Evolutionary conservation across 1,284 basidiomycete genomes (phyloP).

Genomic region (Schizophyllum commune): DNA sequence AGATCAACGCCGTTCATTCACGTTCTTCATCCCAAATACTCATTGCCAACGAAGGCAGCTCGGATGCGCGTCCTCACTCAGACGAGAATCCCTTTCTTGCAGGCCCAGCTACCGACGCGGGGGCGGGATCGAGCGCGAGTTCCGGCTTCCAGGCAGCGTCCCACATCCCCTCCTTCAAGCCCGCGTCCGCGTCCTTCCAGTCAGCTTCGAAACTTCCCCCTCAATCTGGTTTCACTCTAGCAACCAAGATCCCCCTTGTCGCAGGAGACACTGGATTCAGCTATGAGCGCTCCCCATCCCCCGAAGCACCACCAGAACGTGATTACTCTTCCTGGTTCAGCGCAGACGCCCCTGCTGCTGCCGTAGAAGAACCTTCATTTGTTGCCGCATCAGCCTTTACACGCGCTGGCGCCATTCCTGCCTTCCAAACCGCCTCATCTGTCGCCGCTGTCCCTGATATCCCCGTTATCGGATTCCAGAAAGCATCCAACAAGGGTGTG

Average conservation of each 20-base stretch:
- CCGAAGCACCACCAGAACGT: conserved; percentile 33
- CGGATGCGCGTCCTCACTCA: conserved; percentile 21
- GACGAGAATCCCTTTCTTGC: conserved; percentile 38
- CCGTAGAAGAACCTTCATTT: not conserved
- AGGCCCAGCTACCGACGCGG: not conserved
- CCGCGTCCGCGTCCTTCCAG: conserved; percentile 15
- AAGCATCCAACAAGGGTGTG: conserved; percentile 26
- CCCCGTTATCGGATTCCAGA: conserved; percentile 20
- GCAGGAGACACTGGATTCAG: conserved; percentile 10
- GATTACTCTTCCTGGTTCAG: conserved; percentile 53
- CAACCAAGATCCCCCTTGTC: conserved; percentile 12
- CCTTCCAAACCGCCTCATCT: conserved; percentile 31
- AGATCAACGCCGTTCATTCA: conserved; percentile 40
- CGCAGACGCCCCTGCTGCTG: not conserved
- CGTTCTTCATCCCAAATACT: conserved; percentile 22
- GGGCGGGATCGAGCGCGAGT: not conserved
- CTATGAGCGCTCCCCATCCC: conserved; percentile 30
- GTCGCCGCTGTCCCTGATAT: conserved; percentile 7
- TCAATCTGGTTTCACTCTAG: conserved; percentile 12
- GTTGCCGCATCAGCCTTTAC: conserved; percentile 19
- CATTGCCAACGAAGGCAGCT: not conserved
- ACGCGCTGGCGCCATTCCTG: conserved; percentile 18
- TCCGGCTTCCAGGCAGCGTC: conserved; percentile 9
- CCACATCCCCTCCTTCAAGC: conserved; percentile 15
- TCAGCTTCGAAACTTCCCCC: conserved; percentile 7